Evolutionary conservation across 768 basidiomycete species (phyloP), one percentile per base, ranked within the genome.

Genomic region (Kwoniella shandongensis): DNA sequence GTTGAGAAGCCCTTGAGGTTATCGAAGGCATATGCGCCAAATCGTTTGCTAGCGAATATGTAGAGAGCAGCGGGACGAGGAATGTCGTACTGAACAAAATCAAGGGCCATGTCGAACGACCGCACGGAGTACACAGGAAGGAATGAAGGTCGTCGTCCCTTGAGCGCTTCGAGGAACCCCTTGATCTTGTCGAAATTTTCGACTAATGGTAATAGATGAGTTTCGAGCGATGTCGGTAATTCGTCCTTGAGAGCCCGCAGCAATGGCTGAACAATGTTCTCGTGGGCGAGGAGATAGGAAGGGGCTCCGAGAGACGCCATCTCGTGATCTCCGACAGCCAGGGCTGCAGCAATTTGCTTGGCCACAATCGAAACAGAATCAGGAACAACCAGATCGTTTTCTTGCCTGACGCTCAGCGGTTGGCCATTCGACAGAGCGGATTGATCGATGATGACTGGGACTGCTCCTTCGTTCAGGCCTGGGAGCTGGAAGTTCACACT

Each of bases 71-170:
- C n/a, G 36, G 26, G 10, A 30, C 26, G n/a, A 13, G 26, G 18
- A 25, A 26, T 25, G 32, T 50, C 48, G 29, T 50, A 18, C 26
- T 30, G 27, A 8, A 50, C 8, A 36, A 50, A 50, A 30, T 50
- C 48, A 8, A 50, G 29, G 3, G 48, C 48, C 48, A 50, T 50
- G 29, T 50, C 48, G 48, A 50, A 30, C 13, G 48, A 50, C 6
- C 48, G 26, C 8, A 50, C 48, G 10, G 48, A 32, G 48, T 30
- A 50, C 3, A 50, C 35, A 6, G 48, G 25, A 17, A 50, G 10
- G 32, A 32, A 50, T 25, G 13, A 18, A 30, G 4, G 26, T 8
- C n/a, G 18, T 17, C 29, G 26, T 3, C 32, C 48, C 5, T 8
- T 4, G 5, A 30, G 48, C 36, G 36, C 36, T 10, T 38, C 36